Evolutionary conservation across 2,329 filamentous ascomycete species (phyloP), one percentile per base, ranked within the genome.

Genomic region (Aspergillus cejpii): DNA sequence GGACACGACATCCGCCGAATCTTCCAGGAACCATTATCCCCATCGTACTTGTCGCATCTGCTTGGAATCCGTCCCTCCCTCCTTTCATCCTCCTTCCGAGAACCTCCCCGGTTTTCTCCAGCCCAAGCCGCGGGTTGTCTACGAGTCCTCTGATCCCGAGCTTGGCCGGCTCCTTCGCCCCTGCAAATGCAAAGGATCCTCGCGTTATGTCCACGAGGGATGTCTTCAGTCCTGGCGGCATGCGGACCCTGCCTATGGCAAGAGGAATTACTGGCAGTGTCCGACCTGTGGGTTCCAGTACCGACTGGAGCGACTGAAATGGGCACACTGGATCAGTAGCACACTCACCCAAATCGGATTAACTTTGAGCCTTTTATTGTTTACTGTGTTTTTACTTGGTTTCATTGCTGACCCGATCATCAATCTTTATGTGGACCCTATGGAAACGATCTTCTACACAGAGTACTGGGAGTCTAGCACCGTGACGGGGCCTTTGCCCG

Each of bases 371-470:
- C 84, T 95, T 51, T 78, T 96, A 52, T 45, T 88, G 27, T 50
- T 82, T 34, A 77, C 83, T 41, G 76, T 95, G 20, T 97, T 95
- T 60, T 29, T 87, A 0, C 79, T 97, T 44, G 92, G 92, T 33
- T 97, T 96, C 59, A 70, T 97, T 53, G 91, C 90, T 48, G 90
- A 97, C 66, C 90, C 90, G 1, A 87, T 97, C 48, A 84, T 97
- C 64, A 87, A 89, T 56, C 71, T 95, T 21, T 95, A 91, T 73
- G 70, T 91, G 43, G 88, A 95, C 60, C 89, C 89, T 0, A 68
- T 81, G 44, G 80, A 81, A 40, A 80, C 79, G 8, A 72, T 84
- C 31, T 70, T 81, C 20, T 68, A 73, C 21, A 70, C 66, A 61
- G 60, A 64, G 37, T 64, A 55, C 49, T 68, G 55, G 56, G 69